Evolutionary conservation across 805 yeast genomes (phyloP).

Genomic region (Novakomyces olei): DNA sequence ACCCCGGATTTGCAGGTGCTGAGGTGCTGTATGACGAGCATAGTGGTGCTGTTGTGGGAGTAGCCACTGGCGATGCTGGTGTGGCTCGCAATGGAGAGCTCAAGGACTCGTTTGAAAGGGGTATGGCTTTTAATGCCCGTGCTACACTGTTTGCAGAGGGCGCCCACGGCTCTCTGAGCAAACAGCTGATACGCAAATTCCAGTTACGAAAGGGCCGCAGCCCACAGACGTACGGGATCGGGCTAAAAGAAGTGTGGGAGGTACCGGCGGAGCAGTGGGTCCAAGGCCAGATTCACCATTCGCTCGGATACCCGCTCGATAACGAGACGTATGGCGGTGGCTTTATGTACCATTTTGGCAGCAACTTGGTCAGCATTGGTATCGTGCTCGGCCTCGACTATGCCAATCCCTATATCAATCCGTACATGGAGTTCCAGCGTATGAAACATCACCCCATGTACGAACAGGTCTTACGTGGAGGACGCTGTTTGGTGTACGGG

Average conservation of each 20-base stretch:
- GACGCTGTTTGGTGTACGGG: slow-evolving; percentile 80
- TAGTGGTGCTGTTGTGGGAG: slow-evolving; percentile 44
- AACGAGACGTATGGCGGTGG: slow-evolving; percentile 82
- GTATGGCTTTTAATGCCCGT: slow-evolving; percentile 90
- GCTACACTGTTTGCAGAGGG: slow-evolving; percentile 87
- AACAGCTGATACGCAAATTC: slow-evolving; percentile 48
- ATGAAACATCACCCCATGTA: slow-evolving; percentile 86
- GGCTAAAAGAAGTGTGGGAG: slow-evolving; percentile 94
- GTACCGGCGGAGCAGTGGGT: slow-evolving; percentile 62
- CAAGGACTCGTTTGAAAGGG: slow-evolving; percentile 70
- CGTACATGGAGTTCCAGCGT: slow-evolving; percentile 70
- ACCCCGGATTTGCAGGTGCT: slow-evolving; percentile 65
- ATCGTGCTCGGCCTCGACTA: slow-evolving; percentile 89
- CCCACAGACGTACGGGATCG: slow-evolving; percentile 81
- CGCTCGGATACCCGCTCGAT: slow-evolving; percentile 71
- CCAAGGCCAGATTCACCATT: slow-evolving; percentile 62
- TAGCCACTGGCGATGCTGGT: slow-evolving; percentile 89
- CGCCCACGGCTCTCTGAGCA: slow-evolving; percentile 87
- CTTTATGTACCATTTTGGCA: slow-evolving; percentile 91
- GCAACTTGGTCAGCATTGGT: slow-evolving; percentile 76
- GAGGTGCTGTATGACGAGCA: slow-evolving; percentile 35
- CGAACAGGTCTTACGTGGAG: slow-evolving; percentile 51
- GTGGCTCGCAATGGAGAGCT: slow-evolving; percentile 53
- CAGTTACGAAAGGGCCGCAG: slow-evolving; percentile 39
- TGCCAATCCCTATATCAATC: slow-evolving; percentile 82